These are phyloP conservation scores for Pisolithus albus DNA, from an alignment of 768 basidiomycete species.

Conservation along the genomic window DNA sequence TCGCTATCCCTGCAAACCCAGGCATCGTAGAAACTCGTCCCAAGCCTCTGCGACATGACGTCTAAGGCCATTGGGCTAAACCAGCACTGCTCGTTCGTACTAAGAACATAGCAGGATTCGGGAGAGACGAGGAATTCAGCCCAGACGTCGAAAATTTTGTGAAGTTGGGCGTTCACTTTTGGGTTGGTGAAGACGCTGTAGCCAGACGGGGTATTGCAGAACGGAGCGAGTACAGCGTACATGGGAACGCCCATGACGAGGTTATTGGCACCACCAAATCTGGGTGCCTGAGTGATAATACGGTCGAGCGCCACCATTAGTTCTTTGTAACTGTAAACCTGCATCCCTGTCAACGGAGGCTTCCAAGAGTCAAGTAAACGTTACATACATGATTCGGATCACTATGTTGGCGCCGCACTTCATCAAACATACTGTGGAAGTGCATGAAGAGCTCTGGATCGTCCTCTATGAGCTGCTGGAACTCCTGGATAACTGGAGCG, in stretches of 20 bases:
- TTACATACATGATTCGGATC: neutral
- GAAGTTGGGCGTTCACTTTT: slow-evolving; percentile 40
- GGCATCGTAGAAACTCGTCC: slow-evolving; percentile 28
- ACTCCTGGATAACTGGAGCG: slow-evolving; percentile 17
- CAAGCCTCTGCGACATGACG: slow-evolving; percentile 8
- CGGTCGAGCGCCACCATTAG: neutral
- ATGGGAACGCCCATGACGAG: neutral
- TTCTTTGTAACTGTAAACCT: slow-evolving; percentile 2
- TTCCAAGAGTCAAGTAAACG: neutral
- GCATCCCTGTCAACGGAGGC: neutral
- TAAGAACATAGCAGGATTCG: slow-evolving; percentile 39
- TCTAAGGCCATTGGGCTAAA: slow-evolving; percentile 33
- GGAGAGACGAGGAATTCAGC: slow-evolving; percentile 38
- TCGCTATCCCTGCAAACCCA: slow-evolving; percentile 34
- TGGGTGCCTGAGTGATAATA: neutral
- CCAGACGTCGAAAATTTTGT: slow-evolving; percentile 48
- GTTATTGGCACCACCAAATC: neutral
- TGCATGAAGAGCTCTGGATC: slow-evolving; percentile 24
- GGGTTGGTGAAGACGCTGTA: slow-evolving; percentile 21
- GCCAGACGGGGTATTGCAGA: slow-evolving; percentile 1
- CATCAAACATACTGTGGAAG: slow-evolving; percentile 31
- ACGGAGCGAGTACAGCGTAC: neutral
- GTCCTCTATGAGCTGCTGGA: slow-evolving; percentile 20
- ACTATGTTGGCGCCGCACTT: neutral
- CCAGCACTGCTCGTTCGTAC: slow-evolving; percentile 37